Evolutionary conservation across 495 filamentous ascomycete species (phyloP).

Genomic region (Aspergillus diversus): DNA sequence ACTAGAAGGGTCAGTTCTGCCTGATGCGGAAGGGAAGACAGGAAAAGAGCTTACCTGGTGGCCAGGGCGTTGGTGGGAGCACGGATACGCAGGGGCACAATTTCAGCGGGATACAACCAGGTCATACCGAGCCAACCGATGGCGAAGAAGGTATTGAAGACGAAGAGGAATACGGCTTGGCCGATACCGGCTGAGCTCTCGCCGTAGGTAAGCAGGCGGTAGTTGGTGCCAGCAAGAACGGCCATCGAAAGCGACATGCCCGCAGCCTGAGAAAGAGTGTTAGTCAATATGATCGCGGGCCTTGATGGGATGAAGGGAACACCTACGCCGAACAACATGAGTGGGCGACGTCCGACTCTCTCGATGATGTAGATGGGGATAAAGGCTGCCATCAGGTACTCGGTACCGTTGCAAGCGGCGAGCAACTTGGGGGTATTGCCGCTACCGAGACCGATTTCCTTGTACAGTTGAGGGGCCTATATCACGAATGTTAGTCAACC

Average conservation of each 20-base stretch:
- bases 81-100: slow-evolving; percentile 70
- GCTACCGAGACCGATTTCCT: slow-evolving; percentile 51
- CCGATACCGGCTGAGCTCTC: slow-evolving; percentile 48
- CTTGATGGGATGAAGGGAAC: slow-evolving; percentile 59
- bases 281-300: slow-evolving; percentile 60
- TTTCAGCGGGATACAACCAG: slow-evolving; percentile 75
- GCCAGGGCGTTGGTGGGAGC: slow-evolving; percentile 74
- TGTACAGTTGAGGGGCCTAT: slow-evolving; percentile 36
- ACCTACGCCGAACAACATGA: slow-evolving; percentile 70
- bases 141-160: slow-evolving; percentile 79
- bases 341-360: slow-evolving; percentile 65
- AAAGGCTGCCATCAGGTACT: slow-evolving; percentile 75
- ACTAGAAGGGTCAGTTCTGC: slow-evolving; percentile 28
- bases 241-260: slow-evolving; percentile 74
- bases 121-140: slow-evolving; percentile 82
- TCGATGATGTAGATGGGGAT: slow-evolving; percentile 73
- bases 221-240: slow-evolving; percentile 58
- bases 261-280: slow-evolving; percentile 36
- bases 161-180: slow-evolving; percentile 64
- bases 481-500: slow-evolving; percentile 34
- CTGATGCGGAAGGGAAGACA: neutral
- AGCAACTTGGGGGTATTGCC: slow-evolving; percentile 37
- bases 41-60: slow-evolving; percentile 43
- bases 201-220: slow-evolving; percentile 23
- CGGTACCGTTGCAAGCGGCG: slow-evolving; percentile 71